A percentile compares a stretch with the other conserved stretches of the same genome.
Evolutionary conservation across 1,139 yeast species (phyloP).

Genomic region (Blastobotrys aristatus): DNA sequence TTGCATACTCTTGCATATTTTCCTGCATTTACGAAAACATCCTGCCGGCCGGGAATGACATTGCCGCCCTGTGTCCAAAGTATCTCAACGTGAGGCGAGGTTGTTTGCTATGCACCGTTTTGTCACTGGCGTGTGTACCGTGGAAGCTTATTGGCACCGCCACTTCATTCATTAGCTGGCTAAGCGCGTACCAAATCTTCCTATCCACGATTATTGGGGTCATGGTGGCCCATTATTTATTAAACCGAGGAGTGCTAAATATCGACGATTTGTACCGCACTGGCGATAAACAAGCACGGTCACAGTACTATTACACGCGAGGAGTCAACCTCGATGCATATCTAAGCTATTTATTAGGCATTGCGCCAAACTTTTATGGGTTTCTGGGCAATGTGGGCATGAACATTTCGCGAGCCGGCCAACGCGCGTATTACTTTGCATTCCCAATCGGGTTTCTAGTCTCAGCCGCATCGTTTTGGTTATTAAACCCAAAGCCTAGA

Average conservation of each 20-base stretch:
- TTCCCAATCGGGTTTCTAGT: conserved; percentile 20
- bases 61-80: conserved; percentile 50
- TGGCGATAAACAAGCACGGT: conserved; percentile 25
- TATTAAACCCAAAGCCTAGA: conserved; percentile 1
- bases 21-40: conserved; percentile 49
- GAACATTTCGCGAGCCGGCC: conserved; percentile 14
- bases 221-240: conserved; percentile 59
- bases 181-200: conserved; percentile 71
- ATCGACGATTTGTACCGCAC: conserved; percentile 50
- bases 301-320: conserved; percentile 46
- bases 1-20: conserved; percentile 44
- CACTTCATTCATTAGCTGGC: conserved; percentile 62
- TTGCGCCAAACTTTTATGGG: conserved; percentile 72
- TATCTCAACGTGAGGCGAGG: conserved; percentile 49
- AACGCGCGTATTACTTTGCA: conserved; percentile 19
- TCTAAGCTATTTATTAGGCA: conserved; percentile 50
- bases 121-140: conserved; percentile 41
- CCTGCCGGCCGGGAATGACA: conserved; percentile 55
- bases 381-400: conserved; percentile 52
- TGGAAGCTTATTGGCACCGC: conserved; percentile 69
- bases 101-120: conserved; percentile 16
- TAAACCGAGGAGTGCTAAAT: conserved; percentile 61
- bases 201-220: conserved; percentile 72
- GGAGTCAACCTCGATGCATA: conserved; percentile 63
- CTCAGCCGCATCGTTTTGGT: conserved; percentile 15